phyloP scores from a whole-genome alignment of 2,329 filamentous ascomycete species.

The Botrytis squamosa region DNA sequence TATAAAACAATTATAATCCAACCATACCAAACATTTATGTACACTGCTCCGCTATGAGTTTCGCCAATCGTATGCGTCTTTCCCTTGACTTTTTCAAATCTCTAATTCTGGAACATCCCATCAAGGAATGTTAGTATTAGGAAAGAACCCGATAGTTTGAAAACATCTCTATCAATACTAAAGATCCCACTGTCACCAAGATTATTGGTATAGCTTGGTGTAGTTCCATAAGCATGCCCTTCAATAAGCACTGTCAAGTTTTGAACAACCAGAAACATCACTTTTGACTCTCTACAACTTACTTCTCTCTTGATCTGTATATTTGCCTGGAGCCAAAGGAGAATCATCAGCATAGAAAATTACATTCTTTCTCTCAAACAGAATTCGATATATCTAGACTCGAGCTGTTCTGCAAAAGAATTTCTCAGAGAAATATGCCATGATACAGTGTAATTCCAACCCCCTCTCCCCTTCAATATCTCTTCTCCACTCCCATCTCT shows the following conservation, averaged over 20 bases:
- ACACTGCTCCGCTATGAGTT: not conserved
- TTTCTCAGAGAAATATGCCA: no score
- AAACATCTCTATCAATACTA: fast-evolving
- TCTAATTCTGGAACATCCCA: not conserved
- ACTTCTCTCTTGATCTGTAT: fast-evolving
- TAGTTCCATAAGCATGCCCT: not conserved
- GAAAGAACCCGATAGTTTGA: no score
- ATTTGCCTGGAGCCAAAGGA: not conserved
- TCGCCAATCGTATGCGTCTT: no score
- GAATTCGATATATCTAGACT: no score
- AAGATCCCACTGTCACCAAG: not conserved
- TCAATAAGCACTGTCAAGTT: not conserved
- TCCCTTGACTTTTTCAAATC: not conserved
- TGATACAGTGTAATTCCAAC: no score
- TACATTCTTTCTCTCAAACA: no score
- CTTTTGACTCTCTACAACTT: fast-evolving
- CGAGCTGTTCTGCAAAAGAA: no score
- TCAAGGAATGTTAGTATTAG: no score
- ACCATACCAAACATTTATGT: not conserved
- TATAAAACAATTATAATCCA: not conserved
- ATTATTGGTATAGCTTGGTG: not conserved
- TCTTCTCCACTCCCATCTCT: no score
- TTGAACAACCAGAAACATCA: not conserved
- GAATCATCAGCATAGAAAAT: not conserved
- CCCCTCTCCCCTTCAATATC: no score